Evolutionary conservation across 768 basidiomycete genomes (phyloP).

Genomic region (Termitomyces sp.): DNA sequence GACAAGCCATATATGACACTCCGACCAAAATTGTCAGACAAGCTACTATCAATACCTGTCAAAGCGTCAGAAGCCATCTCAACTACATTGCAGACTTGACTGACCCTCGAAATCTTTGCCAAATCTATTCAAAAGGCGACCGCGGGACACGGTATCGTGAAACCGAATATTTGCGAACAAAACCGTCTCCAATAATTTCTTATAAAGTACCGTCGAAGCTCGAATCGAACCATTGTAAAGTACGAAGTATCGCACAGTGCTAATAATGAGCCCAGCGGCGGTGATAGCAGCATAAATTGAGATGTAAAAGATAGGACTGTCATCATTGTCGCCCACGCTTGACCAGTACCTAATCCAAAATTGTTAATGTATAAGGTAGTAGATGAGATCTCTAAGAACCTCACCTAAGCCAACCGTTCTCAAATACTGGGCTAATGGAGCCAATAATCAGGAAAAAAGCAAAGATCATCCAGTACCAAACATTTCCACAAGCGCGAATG

Average conservation of each 20-base stretch:
- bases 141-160: conserved; percentile 88
- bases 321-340: conserved; percentile 32
- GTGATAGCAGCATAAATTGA: conserved; percentile 57
- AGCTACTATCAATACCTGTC: conserved; percentile 71
- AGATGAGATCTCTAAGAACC: conserved; percentile 1
- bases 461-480: conserved; percentile 55
- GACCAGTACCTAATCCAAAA: conserved; percentile 47
- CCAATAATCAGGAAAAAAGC: conserved; percentile 45
- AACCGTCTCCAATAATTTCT: conserved; percentile 69
- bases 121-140: conserved; percentile 76
- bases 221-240: conserved; percentile 82
- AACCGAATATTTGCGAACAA: conserved; percentile 88
- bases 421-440: conserved; percentile 59
- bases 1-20: conserved; percentile 70
- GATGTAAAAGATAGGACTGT: conserved; percentile 58
- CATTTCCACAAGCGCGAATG: conserved; percentile 43
- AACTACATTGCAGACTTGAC: conserved; percentile 11
- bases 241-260: conserved; percentile 62
- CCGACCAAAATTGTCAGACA: conserved; percentile 83
- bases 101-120: conserved; percentile 86
- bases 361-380: not conserved
- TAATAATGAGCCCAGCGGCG: conserved; percentile 38
- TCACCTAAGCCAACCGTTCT: conserved; percentile 68
- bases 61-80: not conserved
- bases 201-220: conserved; percentile 74